Base-by-base conservation (phyloP, 805 yeast genomes). In the Scheffersomyces coipomensis region DNA sequence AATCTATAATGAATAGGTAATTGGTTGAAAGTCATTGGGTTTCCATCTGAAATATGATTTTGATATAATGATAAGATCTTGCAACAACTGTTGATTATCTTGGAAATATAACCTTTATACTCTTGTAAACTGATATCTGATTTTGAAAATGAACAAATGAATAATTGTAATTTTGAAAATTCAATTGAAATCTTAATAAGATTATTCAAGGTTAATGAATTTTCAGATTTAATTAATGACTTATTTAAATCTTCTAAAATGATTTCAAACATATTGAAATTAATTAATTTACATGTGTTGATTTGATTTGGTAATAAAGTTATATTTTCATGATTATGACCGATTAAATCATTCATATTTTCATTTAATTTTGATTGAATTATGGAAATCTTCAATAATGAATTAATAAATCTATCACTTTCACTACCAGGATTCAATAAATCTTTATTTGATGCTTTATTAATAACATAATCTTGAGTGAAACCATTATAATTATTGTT, bases 1-100 rank as follows among this genome's bases (percentile, higher is more conserved):
- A 67, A 68, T 34, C 61, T 64, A 43, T 57, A 66, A 49, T 69
- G 71, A 26, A 69, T 55, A 2, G 75, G 75, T n/a, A 67, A 45
- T 35, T 47, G 67, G 42, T 57, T 56, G n/a, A 40, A 40, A 21
- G 19, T 24, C 36, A 35, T 25, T 36, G 23, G 10, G 11, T 18
- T 9, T 10, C 16, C 21, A 15, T 19, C 30, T n/a, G 19, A 21
- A 9, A 21, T n/a, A 10, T 22, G 12, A 36, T 49, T 46, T 29
- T 47, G 41, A 21, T 58, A 47, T 18, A 64, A 35, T 11, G 48
- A 46, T 15, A 66, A 49, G 17, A 68, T 50, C 6, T 42, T 21
- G 34, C 52, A 56, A 44, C 69, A 64, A 27, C 65, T 57, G 16
- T 40, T 32, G 2, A 62, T 36, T 3, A 65, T 45, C 35, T 64